Evolutionary conservation across 2,329 filamentous ascomycete species (phyloP).

Genomic region (Exophiala aquamarina): DNA sequence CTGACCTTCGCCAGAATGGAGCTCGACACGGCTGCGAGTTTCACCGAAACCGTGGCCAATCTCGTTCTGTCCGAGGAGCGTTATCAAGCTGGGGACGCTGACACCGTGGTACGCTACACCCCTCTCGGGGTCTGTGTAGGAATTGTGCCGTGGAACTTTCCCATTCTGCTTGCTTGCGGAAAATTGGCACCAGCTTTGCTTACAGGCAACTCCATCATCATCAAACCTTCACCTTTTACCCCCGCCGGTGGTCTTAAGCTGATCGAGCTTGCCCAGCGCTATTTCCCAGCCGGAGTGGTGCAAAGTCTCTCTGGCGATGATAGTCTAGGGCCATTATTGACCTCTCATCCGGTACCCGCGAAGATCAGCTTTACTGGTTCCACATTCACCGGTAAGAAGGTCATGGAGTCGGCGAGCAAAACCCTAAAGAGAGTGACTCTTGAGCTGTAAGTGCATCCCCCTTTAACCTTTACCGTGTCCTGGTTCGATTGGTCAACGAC

Average conservation of each 20-base stretch:
- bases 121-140: constrained; percentile 45
- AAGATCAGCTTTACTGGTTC: constrained; percentile 66
- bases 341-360: constrained; percentile 55
- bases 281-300: constrained; percentile 62
- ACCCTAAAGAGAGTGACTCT: constrained; percentile 62
- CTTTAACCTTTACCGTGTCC: background rate
- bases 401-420: constrained; percentile 54
- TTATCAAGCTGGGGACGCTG: constrained; percentile 28
- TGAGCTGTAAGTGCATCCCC: constrained; percentile 43
- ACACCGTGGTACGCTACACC: constrained; percentile 33
- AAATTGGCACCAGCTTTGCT: constrained; percentile 52
- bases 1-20: constrained; percentile 4
- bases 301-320: constrained; percentile 61
- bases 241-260: constrained; percentile 55
- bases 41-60: constrained; percentile 24
- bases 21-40: background rate
- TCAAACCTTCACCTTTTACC: constrained; percentile 58
- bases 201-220: constrained; percentile 53
- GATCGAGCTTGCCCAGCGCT: constrained; percentile 54
- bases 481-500: background rate
- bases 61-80: constrained; percentile 36
- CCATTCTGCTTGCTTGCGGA: constrained; percentile 40
- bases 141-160: constrained; percentile 61
- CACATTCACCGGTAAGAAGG: constrained; percentile 59
- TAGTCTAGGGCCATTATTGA: constrained; percentile 58